Percentiles rank a stretch among this genome's conserved stretches.
These are phyloP conservation scores for Dorcoceras hygrometricum DNA, from an alignment of 257 asterid species.

Conservation along the genomic window DNA sequence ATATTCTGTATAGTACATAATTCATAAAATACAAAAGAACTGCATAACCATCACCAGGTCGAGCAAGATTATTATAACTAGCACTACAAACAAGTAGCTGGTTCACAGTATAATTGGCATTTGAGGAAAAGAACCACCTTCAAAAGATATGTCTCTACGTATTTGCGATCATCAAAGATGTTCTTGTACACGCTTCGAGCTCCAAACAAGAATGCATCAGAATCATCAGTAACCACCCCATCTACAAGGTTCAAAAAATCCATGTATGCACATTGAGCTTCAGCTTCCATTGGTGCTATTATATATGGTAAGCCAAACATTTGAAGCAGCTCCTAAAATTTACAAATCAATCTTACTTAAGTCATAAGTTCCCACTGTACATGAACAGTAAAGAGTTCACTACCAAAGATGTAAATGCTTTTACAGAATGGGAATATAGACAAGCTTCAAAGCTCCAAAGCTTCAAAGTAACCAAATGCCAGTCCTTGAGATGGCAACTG, in stretches of 20 bases:
- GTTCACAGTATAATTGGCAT: not conserved
- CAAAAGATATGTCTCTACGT: conserved; percentile 92
- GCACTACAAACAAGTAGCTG: not conserved
- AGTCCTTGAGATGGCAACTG: not conserved
- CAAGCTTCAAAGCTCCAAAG: not conserved
- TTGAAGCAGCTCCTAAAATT: conserved; percentile 88
- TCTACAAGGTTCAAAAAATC: conserved; percentile 83
- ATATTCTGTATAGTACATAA: too few relatives aligned
- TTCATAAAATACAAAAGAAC: not conserved
- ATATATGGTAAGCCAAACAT: conserved; percentile 96
- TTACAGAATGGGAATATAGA: not conserved
- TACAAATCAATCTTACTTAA: conserved; percentile 15
- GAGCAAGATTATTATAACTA: not conserved
- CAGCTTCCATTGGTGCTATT: conserved; percentile 98
- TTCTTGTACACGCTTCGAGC: conserved; percentile 84
- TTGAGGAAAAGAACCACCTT: conserved; percentile 44
- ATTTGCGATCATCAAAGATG: conserved; percentile 94
- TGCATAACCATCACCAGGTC: not conserved
- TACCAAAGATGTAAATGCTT: not conserved
- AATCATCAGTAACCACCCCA: conserved; percentile 97
- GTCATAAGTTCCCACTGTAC: conserved; percentile 5
- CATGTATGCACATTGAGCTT: conserved; percentile 97
- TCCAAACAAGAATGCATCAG: conserved; percentile 91
- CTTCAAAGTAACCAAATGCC: not conserved
- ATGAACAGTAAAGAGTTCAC: not conserved